Conservation (phyloP, 225 moss, liverwort and hornwort species). For the Polytrichum commune region DNA sequence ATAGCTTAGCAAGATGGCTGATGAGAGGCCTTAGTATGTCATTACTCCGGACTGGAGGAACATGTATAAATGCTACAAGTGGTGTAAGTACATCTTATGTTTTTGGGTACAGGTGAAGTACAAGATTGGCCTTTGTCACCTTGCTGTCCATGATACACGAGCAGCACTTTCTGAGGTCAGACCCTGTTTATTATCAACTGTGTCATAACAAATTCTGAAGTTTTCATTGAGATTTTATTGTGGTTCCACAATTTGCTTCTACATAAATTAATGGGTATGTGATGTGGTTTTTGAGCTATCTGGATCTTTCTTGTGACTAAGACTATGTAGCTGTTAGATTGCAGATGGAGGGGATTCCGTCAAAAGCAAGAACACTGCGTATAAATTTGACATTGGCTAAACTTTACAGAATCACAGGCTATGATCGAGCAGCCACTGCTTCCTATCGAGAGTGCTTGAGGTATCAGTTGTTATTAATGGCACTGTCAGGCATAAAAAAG, state of each 20-base stretch:
- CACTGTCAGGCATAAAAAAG: not conserved
- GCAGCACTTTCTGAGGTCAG: slow-evolving; percentile 91
- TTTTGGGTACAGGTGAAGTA: slow-evolving; percentile 60
- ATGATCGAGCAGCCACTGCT: slow-evolving; percentile 78
- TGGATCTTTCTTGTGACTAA: too few species aligned
- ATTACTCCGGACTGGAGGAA: not conserved
- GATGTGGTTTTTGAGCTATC: too few species aligned
- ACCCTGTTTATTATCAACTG: not conserved
- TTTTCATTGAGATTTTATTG: too few species aligned
- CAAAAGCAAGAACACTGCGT: slow-evolving; percentile 80
- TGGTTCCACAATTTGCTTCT: too few species aligned
- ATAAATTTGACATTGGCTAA: slow-evolving; percentile 86
- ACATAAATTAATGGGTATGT: too few species aligned
- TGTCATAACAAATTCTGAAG: too few species aligned
- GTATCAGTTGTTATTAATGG: slow-evolving; percentile 18
- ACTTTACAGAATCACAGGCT: slow-evolving; percentile 80
- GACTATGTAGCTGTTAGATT: slow-evolving; percentile 11
- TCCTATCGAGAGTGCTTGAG: slow-evolving; percentile 88
- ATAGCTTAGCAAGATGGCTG: too few species aligned
- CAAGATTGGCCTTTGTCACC: slow-evolving; percentile 90
- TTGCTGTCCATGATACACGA: slow-evolving; percentile 84
- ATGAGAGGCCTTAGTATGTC: too few species aligned
- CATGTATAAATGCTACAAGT: too few species aligned
- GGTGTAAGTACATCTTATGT: not conserved
- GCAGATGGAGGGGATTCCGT: slow-evolving; percentile 97